These are phyloP conservation scores for Plasmodium vinckei DNA, from an alignment of 169 alveolate genomes.

Conservation along the genomic window DNA sequence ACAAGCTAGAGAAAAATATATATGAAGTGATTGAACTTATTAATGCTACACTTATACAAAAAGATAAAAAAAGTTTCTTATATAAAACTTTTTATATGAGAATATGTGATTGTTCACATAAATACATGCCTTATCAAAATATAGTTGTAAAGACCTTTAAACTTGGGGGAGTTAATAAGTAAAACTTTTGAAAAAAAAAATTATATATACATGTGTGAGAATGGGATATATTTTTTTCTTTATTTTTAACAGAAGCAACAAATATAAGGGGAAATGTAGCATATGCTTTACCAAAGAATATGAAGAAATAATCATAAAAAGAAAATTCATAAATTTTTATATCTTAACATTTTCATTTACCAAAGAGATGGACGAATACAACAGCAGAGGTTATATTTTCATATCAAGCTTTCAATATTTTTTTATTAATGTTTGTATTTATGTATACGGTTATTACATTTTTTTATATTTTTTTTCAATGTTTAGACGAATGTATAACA, in stretches of 20 bases:
- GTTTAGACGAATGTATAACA: constrained; percentile 47
- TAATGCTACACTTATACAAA: constrained; percentile 46
- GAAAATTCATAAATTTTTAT: constrained; percentile 53
- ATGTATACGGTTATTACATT: constrained; percentile 1
- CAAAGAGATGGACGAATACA: constrained; percentile 42
- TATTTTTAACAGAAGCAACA: constrained; percentile 21
- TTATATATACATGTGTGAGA: not conserved
- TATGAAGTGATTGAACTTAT: constrained; percentile 52
- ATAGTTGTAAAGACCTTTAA: constrained; percentile 33
- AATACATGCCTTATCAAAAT: constrained; percentile 51
- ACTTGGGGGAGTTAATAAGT: constrained; percentile 54
- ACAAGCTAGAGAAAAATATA: constrained; percentile 22
- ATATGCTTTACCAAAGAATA: constrained; percentile 53
- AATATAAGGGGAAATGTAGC: constrained; percentile 29
- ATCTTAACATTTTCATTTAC: constrained; percentile 56
- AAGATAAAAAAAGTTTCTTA: constrained; percentile 59
- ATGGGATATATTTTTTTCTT: not conserved
- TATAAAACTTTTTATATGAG: constrained; percentile 59
- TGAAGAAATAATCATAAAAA: constrained; percentile 44
- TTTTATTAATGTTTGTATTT: not conserved
- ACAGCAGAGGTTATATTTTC: constrained; percentile 33
- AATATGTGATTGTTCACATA: constrained; percentile 56
- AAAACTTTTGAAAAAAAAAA: constrained; percentile 3
- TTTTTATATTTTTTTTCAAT: constrained; percentile 17
- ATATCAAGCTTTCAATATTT: not conserved